Percentiles rank a stretch among this genome's conserved stretches.
These are phyloP conservation scores for Austroboletus festivus DNA, from an alignment of 768 basidiomycete genomes.

Conservation along the genomic window DNA sequence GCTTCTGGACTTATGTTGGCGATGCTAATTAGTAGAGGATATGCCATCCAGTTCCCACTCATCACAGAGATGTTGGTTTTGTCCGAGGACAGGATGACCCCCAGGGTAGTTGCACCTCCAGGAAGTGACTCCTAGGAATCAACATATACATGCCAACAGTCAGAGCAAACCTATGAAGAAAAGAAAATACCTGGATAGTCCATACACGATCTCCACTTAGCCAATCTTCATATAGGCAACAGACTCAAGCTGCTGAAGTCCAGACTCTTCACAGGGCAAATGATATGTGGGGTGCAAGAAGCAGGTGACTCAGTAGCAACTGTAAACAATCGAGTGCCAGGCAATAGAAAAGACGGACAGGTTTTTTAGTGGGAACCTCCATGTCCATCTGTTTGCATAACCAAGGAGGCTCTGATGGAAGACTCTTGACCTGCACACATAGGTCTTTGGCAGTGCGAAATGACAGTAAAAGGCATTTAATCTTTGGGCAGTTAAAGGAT, in stretches of 20 bases:
- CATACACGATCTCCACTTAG: constrained; percentile 17
- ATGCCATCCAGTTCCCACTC: neutral
- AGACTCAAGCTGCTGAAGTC: constrained; percentile 3
- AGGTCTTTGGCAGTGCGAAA: constrained; percentile 1
- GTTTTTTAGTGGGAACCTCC: constrained; percentile 22
- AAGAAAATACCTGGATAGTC: constrained; percentile 21
- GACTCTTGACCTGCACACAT: neutral
- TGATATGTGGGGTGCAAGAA: constrained; percentile 23
- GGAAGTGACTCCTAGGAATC: constrained; percentile 3
- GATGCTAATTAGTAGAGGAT: neutral
- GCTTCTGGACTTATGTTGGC: neutral
- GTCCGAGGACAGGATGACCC: constrained; percentile 7
- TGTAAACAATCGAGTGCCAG: constrained; percentile 29
- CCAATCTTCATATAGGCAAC: constrained; percentile 13
- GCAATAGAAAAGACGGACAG: constrained; percentile 27
- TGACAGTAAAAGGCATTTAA: neutral
- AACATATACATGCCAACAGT: neutral
- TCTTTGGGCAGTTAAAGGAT: neutral
- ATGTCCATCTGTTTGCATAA: neutral
- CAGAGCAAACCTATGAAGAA: neutral
- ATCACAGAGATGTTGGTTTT: constrained; percentile 7
- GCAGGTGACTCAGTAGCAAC: constrained; percentile 22
- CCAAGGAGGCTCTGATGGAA: neutral
- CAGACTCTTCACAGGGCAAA: constrained; percentile 19
- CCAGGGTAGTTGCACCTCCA: neutral